Evolutionary conservation across 176 grass and related monocot genomes (phyloP).

Genomic region (Themeda triandra): DNA sequence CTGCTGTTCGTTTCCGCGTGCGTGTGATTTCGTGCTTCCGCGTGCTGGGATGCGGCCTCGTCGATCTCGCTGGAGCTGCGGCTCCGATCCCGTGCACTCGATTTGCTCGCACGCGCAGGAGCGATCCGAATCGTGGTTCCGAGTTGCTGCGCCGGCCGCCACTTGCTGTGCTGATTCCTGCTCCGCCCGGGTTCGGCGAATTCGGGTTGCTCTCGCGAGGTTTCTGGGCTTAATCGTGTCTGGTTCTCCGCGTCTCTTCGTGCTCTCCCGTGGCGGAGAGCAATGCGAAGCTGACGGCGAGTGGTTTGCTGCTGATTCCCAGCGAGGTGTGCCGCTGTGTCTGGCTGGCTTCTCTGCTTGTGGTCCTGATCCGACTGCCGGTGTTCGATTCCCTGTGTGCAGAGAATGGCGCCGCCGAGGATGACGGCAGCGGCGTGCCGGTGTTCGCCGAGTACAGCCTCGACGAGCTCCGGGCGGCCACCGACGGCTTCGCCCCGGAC

Average conservation of each 20-base stretch:
- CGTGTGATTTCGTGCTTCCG: not conserved
- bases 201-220: not conserved
- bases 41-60: not conserved
- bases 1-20: not conserved
- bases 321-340: not conserved
- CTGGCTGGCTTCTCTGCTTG: not conserved
- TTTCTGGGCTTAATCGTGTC: not conserved
- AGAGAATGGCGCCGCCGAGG: constrained; percentile 39
- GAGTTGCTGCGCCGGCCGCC: not conserved
- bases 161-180: constrained; percentile 16
- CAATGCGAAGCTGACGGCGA: not conserved
- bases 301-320: constrained; percentile 12
- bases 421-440: constrained; percentile 36
- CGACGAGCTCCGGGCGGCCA: constrained; percentile 68
- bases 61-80: constrained; percentile 29
- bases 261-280: not conserved
- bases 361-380: constrained; percentile 4
- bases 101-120: not conserved
- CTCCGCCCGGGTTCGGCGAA: no score
- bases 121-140: constrained; percentile 12
- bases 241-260: not conserved
- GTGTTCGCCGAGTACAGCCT: constrained; percentile 71
- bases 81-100: constrained; percentile 23
- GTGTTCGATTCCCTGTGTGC: not conserved
- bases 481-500: constrained; percentile 70